Conservation (phyloP, 306 rosid species). For the Glycine tomentella region DNA sequence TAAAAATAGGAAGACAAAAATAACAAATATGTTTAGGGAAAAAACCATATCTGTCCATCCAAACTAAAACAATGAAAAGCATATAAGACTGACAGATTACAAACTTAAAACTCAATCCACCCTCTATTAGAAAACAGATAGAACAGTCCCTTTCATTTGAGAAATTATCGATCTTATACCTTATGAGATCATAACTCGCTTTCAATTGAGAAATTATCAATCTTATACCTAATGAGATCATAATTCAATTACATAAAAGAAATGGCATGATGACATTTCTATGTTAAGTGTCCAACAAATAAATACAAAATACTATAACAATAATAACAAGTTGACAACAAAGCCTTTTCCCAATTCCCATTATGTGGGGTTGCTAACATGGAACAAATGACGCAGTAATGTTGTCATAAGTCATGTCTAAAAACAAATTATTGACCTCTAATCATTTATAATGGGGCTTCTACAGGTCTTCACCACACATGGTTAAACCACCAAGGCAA, state of each 20-base stretch:
- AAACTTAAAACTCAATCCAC: constrained; percentile 2
- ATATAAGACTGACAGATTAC: background rate
- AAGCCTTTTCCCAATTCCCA: too few species aligned
- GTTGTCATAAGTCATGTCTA: background rate
- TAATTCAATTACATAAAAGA: constrained; percentile 18
- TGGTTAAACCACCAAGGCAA: too few species aligned
- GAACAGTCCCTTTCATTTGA: background rate
- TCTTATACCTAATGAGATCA: background rate
- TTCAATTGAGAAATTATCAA: background rate
- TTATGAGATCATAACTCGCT: background rate
- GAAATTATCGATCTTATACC: background rate
- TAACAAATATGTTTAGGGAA: background rate
- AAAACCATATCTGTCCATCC: background rate
- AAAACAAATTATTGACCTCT: background rate
- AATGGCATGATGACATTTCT: constrained; percentile 13
- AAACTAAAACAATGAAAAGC: background rate
- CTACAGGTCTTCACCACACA: background rate
- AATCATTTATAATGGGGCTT: background rate
- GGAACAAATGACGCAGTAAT: background rate
- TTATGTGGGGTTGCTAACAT: background rate
- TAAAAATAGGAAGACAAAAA: background rate
- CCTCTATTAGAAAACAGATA: background rate
- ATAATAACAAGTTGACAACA: background rate
- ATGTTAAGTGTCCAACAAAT: background rate
- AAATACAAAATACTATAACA: background rate